Conservation (phyloP, 1,284 basidiomycete species). For the Cryptococcus amylolentus region DNA sequence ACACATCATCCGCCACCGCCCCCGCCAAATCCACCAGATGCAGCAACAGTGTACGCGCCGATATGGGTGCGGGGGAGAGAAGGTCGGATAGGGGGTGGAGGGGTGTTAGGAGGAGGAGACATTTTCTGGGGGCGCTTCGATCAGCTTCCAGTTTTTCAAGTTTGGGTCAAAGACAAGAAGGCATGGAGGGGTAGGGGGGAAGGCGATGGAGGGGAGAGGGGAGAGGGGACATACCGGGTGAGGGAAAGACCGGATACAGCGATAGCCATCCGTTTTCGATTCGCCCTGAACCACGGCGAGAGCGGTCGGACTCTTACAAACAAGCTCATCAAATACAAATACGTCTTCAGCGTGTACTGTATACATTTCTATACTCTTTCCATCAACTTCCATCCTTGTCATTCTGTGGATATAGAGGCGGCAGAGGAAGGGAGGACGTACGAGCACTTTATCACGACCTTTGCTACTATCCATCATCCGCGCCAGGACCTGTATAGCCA, state of each 20-base stretch:
- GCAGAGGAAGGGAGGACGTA: conserved; percentile 14
- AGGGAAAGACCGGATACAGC: conserved; percentile 34
- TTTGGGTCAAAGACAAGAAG: neutral
- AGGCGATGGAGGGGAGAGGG: neutral
- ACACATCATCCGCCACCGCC: conserved; percentile 41
- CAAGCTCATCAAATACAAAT: conserved; percentile 41
- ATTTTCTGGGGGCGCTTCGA: conserved; percentile 30
- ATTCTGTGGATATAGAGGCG: neutral
- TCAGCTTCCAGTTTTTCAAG: neutral
- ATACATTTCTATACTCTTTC: conserved; percentile 37
- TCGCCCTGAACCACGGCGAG: conserved; percentile 32
- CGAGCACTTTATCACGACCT: conserved; percentile 46
- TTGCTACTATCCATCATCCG: conserved; percentile 41
- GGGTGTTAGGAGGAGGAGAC: conserved; percentile 43
- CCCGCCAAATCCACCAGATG: conserved; percentile 40
- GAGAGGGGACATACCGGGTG: conserved; percentile 14
- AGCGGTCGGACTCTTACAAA: conserved; percentile 35
- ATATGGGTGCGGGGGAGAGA: conserved; percentile 39
- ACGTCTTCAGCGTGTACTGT: conserved; percentile 43
- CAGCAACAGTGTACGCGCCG: conserved; percentile 31
- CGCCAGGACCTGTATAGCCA: conserved; percentile 32
- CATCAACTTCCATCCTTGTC: neutral
- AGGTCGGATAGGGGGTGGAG: conserved; percentile 41
- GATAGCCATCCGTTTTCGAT: conserved; percentile 30
- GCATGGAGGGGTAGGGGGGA: neutral